phyloP scores from a whole-genome alignment of 176 grass and related monocot species.

The Ampelocalamus luodianensis region DNA sequence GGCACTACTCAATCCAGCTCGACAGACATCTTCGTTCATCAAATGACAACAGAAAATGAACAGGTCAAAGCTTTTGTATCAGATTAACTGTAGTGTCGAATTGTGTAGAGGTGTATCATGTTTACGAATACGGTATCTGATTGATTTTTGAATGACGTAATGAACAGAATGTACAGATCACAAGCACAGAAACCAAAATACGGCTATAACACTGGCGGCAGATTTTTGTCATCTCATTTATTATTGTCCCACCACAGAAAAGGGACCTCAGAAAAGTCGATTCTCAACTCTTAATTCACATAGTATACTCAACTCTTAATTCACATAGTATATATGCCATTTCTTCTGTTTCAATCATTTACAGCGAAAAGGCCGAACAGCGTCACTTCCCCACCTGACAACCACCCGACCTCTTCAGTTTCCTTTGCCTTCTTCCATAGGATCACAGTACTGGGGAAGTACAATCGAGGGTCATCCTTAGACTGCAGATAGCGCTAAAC shows the following conservation, averaged over 20 bases:
- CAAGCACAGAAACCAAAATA: neutral
- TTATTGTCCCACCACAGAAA: neutral
- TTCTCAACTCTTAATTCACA: neutral
- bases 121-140: neutral
- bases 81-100: no score
- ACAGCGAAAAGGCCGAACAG: conserved; percentile 36
- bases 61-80: no score
- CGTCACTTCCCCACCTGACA: neutral
- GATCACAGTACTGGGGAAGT: neutral
- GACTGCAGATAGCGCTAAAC: conserved; percentile 18
- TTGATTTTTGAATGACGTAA: neutral
- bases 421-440: neutral
- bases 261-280: neutral
- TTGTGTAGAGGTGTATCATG: neutral
- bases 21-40: neutral
- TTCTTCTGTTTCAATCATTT: conserved; percentile 38
- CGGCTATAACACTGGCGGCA: neutral
- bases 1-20: neutral
- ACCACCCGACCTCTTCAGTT: neutral
- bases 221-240: neutral
- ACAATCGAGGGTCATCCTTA: neutral
- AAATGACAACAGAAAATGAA: neutral
- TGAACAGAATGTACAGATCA: neutral
- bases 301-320: neutral
- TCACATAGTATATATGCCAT: neutral